Conservation (phyloP, 78 protist genomes). For the Ministeria vibrans region DNA sequence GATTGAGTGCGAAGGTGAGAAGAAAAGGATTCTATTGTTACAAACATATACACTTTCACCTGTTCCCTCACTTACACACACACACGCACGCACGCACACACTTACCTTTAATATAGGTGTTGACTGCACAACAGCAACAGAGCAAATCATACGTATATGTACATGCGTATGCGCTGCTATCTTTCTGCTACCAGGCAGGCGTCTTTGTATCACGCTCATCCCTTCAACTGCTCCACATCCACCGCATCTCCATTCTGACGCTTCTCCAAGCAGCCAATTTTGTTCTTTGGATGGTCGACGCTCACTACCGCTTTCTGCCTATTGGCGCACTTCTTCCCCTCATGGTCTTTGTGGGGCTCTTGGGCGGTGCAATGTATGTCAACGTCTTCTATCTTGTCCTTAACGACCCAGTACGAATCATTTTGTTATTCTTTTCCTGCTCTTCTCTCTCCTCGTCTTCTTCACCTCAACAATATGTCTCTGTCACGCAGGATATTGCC, state of each 20-base stretch:
- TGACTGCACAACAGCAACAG: neutral
- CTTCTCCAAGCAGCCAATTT: constrained; percentile 59
- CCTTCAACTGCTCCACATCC: constrained; percentile 39
- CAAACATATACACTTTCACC: too few relatives aligned
- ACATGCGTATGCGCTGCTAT: constrained; percentile 36
- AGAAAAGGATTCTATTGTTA: too few relatives aligned
- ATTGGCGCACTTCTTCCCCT: constrained; percentile 36
- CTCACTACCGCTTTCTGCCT: constrained; percentile 3
- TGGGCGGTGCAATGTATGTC: constrained; percentile 79
- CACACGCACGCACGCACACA: too few relatives aligned
- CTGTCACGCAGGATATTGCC: constrained; percentile 32
- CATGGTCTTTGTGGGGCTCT: constrained; percentile 69
- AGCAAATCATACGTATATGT: neutral
- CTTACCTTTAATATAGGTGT: too few relatives aligned
- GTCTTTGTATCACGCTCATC: constrained; percentile 68
- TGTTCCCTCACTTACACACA: too few relatives aligned
- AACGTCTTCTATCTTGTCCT: constrained; percentile 49
- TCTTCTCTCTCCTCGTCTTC: too few relatives aligned
- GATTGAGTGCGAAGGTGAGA: constrained; percentile 42
- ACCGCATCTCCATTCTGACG: constrained; percentile 55
- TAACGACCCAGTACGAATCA: too few relatives aligned
- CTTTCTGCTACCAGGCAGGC: constrained; percentile 65
- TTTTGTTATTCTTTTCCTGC: too few relatives aligned
- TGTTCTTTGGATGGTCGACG: constrained; percentile 42
- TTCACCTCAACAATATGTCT: too few relatives aligned